phyloP scores from a whole-genome alignment of 2,329 filamentous ascomycete species.

The Ophiostoma ips region DNA sequence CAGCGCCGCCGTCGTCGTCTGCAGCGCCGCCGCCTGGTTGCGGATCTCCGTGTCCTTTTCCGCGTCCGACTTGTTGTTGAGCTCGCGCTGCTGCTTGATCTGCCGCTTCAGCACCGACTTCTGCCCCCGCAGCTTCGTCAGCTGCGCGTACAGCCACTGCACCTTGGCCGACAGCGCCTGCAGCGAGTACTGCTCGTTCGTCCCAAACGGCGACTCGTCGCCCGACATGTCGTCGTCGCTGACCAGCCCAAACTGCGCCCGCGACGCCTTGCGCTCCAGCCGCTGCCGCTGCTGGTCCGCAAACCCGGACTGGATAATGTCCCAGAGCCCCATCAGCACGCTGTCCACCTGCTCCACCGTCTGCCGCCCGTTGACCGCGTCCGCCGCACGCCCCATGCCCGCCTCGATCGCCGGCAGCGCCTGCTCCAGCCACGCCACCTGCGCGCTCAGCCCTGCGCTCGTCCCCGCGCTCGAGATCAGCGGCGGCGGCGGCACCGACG shows the following conservation, averaged over 20 bases:
- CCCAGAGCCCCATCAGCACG: slow-evolving; percentile 41
- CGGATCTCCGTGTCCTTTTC: slow-evolving; percentile 53
- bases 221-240: slow-evolving; percentile 50
- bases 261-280: slow-evolving; percentile 36
- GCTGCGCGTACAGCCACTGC: slow-evolving; percentile 61
- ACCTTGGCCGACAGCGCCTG: slow-evolving; percentile 66
- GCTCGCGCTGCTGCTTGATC: slow-evolving; percentile 86
- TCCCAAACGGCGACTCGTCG: slow-evolving; percentile 40
- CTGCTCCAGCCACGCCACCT: slow-evolving; percentile 55
- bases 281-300: slow-evolving; percentile 40
- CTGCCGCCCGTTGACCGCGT: slow-evolving; percentile 23
- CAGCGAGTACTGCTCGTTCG: slow-evolving; percentile 53
- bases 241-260: slow-evolving; percentile 41
- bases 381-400: slow-evolving; percentile 25
- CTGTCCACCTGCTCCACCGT: slow-evolving; percentile 42
- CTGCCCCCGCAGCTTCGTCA: slow-evolving; percentile 71
- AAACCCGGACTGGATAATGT: slow-evolving; percentile 41
- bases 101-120: slow-evolving; percentile 81
- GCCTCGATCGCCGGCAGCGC: slow-evolving; percentile 37
- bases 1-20: slow-evolving; percentile 48
- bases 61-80: slow-evolving; percentile 75
- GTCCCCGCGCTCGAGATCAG: slow-evolving; percentile 37
- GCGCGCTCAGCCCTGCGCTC: slow-evolving; percentile 46
- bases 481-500: slow-evolving; percentile 39
- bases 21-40: slow-evolving; percentile 40